Base-by-base conservation (phyloP, 1,284 basidiomycete species). In the Cutaneotrichosporon cutaneum region DNA sequence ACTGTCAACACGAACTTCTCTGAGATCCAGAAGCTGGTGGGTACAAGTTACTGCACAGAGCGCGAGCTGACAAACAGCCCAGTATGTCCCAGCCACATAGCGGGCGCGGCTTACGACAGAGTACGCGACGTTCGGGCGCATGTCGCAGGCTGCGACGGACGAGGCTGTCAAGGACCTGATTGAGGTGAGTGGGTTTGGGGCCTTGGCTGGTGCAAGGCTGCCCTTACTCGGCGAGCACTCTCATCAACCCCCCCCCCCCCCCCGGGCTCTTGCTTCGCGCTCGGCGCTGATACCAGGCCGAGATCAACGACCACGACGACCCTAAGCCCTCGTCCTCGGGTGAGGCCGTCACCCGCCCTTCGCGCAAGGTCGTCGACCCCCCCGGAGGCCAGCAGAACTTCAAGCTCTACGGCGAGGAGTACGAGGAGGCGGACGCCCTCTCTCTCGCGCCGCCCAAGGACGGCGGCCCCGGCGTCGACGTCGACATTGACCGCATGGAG, bases 91-190 rank as follows among this genome's bases (percentile, higher is more conserved):
- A n/a, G 21, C 39, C 2, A 8, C 18, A 3, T 18, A 14, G 45
- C 30, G 16, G 2, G 13, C 26, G 9, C 5, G 16, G 7, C 67
- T 68, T 7, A 67, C 61, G 5, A 22, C 57, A 80, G 78, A 80
- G 63, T 79, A 78, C 72, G 78, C 78, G n/a, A 74, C 77, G 8
- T 80, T 80, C 54, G 77, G 78, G 26, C 72, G 70, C 59, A 72
- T 80, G 61, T 76, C 74, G 26, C 60, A 76, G 59, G 75, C 73
- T 22, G 76, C 76, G 32, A 80, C 77, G 2, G 77, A 80, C 55
- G 75, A 73, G 32, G 78, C 78, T 16, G 78, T 80, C 21, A 71
- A 70, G 24, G 78, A 80, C 65, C 72, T 80, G 53, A 73, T 80
- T 60, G 78, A 79, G 65, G 78, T 77, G 53, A 52, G 73, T 24